Percentiles rank a stretch among this genome's conserved stretches.
Conservation (phyloP, 1,139 yeast species). For the Candida sp. region DNA sequence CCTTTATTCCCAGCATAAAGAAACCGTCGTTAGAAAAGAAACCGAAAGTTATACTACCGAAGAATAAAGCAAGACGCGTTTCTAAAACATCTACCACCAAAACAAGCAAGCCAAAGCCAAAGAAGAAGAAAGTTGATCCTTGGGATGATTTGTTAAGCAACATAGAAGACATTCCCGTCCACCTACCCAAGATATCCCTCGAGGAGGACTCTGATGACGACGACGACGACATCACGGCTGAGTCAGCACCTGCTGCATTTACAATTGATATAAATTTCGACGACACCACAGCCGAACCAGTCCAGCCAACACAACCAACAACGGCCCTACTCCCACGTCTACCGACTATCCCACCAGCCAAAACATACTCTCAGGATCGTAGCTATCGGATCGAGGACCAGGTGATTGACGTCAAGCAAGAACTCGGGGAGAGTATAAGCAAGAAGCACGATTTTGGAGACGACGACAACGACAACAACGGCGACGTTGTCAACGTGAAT, state of each 20-base stretch:
- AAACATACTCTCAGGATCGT: conserved; percentile 25
- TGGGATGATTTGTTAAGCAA: conserved; percentile 26
- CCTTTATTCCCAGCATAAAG: background rate
- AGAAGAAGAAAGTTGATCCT: conserved; percentile 10
- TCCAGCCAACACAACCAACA: background rate
- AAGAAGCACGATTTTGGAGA: conserved; percentile 14
- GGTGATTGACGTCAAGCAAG: conserved; percentile 8
- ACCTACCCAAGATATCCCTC: conserved; percentile 5
- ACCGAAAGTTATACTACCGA: background rate
- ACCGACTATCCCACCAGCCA: background rate
- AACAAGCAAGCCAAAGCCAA: background rate
- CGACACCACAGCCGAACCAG: background rate
- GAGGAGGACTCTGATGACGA: conserved; percentile 7
- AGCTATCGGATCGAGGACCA: conserved; percentile 22
- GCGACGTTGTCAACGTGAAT: conserved; percentile 17
- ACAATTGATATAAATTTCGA: background rate
- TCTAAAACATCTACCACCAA: background rate
- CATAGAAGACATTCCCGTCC: conserved; percentile 10
- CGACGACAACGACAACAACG: conserved; percentile 3
- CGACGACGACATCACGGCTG: background rate
- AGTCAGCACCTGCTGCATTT: background rate
- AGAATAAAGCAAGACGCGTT: background rate
- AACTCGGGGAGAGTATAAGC: conserved; percentile 12
- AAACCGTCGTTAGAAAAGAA: background rate
- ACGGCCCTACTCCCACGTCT: background rate